A percentile compares a stretch with the other conserved stretches of the same genome.
phyloP scores from a whole-genome alignment of 73 alveolate genomes.

The Tetrahymena thermophila region DNA sequence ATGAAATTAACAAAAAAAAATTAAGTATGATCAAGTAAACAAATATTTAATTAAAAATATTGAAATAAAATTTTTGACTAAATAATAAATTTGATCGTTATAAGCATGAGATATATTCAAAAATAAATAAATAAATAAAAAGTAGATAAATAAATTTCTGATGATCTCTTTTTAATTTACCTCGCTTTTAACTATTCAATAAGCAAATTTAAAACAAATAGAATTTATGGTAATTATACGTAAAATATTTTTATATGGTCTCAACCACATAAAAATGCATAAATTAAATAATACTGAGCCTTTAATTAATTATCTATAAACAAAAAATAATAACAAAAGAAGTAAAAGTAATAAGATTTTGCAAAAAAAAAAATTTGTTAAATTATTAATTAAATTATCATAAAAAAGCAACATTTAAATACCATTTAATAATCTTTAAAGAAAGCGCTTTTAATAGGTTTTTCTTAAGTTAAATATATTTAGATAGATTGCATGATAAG shows the following conservation, averaged over 20 bases:
- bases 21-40: background rate
- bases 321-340: background rate
- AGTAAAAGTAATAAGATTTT: background rate
- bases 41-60: too few species aligned
- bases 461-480: background rate
- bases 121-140: too few species aligned
- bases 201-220: background rate
- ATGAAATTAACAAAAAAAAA: too few species aligned
- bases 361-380: background rate
- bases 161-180: background rate
- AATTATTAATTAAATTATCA: too few species aligned
- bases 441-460: background rate
- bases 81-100: background rate
- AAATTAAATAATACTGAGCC: too few species aligned
- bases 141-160: background rate
- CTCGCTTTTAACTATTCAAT: background rate
- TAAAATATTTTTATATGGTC: background rate
- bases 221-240: background rate
- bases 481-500: background rate
- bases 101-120: background rate
- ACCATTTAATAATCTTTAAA: background rate
- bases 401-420: background rate
- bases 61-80: background rate
- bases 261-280: too few species aligned
- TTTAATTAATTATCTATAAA: too few species aligned